Evolutionary conservation across 2,329 filamentous ascomycete genomes (phyloP).

Genomic region (Alternaria solani): DNA sequence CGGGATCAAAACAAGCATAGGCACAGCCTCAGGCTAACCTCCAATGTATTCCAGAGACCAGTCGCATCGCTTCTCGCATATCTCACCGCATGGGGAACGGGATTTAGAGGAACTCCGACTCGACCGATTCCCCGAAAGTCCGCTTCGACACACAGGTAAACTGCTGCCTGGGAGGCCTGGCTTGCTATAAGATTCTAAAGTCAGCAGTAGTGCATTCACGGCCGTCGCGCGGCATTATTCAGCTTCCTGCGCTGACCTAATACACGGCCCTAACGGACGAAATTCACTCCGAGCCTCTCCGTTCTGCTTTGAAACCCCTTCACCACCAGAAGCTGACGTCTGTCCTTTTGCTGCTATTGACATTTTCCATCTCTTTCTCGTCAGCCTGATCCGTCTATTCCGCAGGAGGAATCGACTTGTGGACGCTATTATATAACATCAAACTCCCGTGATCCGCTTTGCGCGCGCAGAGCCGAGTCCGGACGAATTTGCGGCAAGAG

Average conservation of each 20-base stretch:
- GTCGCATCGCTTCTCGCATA: constrained; percentile 12
- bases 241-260: constrained; percentile 24
- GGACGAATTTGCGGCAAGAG: constrained; percentile 33
- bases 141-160: neutral
- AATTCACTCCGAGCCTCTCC: constrained; percentile 16
- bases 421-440: constrained; percentile 15
- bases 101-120: constrained; percentile 1
- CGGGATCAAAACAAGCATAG: constrained; percentile 2
- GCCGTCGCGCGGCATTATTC: constrained; percentile 17
- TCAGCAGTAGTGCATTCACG: constrained; percentile 18
- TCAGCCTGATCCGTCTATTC: neutral
- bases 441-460: constrained; percentile 7
- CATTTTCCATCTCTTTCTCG: constrained; percentile 1
- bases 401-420: neutral
- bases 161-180: constrained; percentile 23
- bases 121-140: constrained; percentile 2
- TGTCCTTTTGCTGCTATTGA: constrained; percentile 12
- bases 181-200: constrained; percentile 20
- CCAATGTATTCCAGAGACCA: constrained; percentile 1
- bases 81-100: constrained; percentile 13
- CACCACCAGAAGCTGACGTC: constrained; percentile 11
- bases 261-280: constrained; percentile 22
- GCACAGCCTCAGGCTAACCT: constrained; percentile 4
- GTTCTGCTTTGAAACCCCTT: constrained; percentile 10
- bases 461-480: constrained; percentile 16